Conservation (phyloP, 2,329 filamentous ascomycete genomes). For the Nakataea oryzae region DNA sequence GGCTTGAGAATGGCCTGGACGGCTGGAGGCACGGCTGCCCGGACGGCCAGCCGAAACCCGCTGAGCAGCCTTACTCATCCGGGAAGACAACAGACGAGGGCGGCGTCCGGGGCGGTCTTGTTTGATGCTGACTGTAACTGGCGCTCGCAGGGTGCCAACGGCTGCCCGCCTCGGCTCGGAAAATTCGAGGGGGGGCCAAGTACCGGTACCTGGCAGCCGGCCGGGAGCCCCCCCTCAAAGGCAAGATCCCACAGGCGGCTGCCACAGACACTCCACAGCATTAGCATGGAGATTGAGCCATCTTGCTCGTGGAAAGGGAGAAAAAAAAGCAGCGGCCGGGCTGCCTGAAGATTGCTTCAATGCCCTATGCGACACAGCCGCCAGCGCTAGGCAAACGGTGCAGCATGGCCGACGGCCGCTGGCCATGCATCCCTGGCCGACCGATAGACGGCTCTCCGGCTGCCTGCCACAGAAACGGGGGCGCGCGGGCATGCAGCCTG, state of each 20-base stretch:
- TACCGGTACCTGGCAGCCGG: neutral
- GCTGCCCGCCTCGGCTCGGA: neutral
- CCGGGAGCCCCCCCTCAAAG: neutral
- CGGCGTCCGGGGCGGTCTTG: neutral
- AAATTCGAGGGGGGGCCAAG: neutral
- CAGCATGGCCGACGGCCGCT: neutral
- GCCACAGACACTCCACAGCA: neutral
- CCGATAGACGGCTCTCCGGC: neutral
- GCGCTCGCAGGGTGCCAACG: neutral
- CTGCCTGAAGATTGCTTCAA: neutral
- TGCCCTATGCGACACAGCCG: neutral
- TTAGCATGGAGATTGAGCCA: too few species aligned
- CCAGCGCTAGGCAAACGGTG: neutral
- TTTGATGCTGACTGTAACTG: neutral
- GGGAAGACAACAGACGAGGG: too few species aligned
- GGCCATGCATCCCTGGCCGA: neutral
- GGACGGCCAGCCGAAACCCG: too few species aligned
- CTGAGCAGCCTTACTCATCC: too few species aligned
- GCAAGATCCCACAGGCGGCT: neutral
- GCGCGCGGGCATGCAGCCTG: neutral
- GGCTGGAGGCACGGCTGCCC: too few species aligned
- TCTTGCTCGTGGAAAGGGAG: too few species aligned
- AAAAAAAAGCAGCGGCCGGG: neutral
- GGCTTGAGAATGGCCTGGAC: too few species aligned
- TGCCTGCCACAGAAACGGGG: neutral